phyloP scores from a whole-genome alignment of 371 early-diverging fungal genomes.

The Circinella umbellata region DNA sequence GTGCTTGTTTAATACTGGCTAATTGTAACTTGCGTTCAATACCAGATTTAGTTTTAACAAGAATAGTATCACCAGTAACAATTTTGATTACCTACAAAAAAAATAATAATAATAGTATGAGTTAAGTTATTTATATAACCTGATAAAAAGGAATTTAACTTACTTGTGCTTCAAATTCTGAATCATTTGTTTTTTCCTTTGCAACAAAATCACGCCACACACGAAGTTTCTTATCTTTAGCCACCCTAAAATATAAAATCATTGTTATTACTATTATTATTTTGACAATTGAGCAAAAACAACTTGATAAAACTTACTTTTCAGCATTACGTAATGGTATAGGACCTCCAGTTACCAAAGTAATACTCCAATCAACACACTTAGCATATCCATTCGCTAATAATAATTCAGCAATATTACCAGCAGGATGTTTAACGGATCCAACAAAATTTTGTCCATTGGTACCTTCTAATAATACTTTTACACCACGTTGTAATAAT shows the following conservation, averaged over 20 bases:
- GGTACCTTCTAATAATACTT: slow-evolving; percentile 79
- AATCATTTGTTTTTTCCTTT: slow-evolving; percentile 43
- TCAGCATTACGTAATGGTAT: slow-evolving; percentile 81
- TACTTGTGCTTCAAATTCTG: slow-evolving; percentile 66
- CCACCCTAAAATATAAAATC: slow-evolving; percentile 28
- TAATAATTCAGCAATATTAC: slow-evolving; percentile 92
- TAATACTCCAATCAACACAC: slow-evolving; percentile 88
- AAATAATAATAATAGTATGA: background rate
- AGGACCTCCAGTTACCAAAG: slow-evolving; percentile 79
- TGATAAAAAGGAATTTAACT: too few relatives aligned
- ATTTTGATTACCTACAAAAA: slow-evolving; percentile 64
- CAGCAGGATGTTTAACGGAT: slow-evolving; percentile 81
- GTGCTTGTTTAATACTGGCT: slow-evolving; percentile 80
- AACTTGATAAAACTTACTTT: too few relatives aligned
- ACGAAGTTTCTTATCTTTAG: slow-evolving; percentile 77
- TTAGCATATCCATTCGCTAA: slow-evolving; percentile 85
- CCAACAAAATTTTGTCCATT: slow-evolving; percentile 77
- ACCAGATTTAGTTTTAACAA: slow-evolving; percentile 63
- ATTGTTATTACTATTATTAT: too few relatives aligned
- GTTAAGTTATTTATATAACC: background rate
- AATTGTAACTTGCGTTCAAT: slow-evolving; percentile 82
- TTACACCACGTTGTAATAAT: slow-evolving; percentile 89
- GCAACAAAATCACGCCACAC: slow-evolving; percentile 77
- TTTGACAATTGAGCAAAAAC: too few relatives aligned
- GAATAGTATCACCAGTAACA: slow-evolving; percentile 81